A percentile compares a stretch with the other conserved stretches of the same genome.
Conservation (phyloP, 1,284 basidiomycete species). For the Cystobasidiaceae sp. region DNA sequence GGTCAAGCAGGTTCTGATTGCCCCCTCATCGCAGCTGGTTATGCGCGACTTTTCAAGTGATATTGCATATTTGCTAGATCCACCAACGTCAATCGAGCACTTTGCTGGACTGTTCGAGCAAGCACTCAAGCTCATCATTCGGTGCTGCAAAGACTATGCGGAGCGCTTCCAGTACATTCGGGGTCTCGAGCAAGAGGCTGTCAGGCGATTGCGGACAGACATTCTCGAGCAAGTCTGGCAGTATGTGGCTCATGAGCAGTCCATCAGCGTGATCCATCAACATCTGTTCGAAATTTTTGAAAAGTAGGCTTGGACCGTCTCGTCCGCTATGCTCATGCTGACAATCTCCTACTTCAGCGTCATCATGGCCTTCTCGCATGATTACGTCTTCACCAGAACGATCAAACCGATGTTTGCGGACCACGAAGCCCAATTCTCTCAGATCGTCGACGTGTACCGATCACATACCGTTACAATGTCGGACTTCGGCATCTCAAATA, state of each 20-base stretch:
- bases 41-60: slow-evolving; percentile 24
- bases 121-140: slow-evolving; percentile 14
- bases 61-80: slow-evolving; percentile 20
- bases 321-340: background rate
- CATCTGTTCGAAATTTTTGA: slow-evolving; percentile 28
- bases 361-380: slow-evolving; percentile 28
- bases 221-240: slow-evolving; percentile 9
- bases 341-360: background rate
- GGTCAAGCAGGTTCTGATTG: background rate
- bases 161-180: slow-evolving; percentile 7
- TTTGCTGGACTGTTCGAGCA: slow-evolving; percentile 11
- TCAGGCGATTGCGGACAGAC: background rate
- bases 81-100: slow-evolving; percentile 8
- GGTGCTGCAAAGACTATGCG: slow-evolving; percentile 2
- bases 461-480: background rate
- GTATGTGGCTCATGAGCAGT: background rate
- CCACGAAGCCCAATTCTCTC: slow-evolving; percentile 1
- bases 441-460: slow-evolving; percentile 19
- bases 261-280: background rate
- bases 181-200: slow-evolving; percentile 1
- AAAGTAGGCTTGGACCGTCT: slow-evolving; percentile 19
- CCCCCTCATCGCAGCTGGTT: background rate
- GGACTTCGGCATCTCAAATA: slow-evolving; percentile 19
- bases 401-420: background rate
- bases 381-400: slow-evolving; percentile 12